Base-by-base conservation (phyloP, 208 protist genomes). In the Blastocrithidia nonstop region DNA sequence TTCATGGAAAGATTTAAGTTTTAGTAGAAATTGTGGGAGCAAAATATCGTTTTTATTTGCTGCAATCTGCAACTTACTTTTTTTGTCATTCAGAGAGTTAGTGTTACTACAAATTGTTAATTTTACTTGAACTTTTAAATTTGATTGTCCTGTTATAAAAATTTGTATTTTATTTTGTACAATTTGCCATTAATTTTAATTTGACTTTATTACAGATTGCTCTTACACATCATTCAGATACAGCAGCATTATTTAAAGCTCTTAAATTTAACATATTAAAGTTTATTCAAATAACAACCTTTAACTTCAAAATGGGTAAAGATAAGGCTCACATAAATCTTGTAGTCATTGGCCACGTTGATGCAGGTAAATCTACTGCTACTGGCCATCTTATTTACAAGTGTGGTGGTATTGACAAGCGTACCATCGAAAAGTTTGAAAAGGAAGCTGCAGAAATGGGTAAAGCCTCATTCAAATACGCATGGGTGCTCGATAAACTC, bases 381-480 rank as follows among this genome's bases (percentile, higher is more conserved):
- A 82, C 77, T 31, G 90, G 87, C 35, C 74, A 93, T 56, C 59
- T 96, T 41, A 79, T 96, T 39, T 90, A 87, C 70, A 83, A 92
- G 61, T 85, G 68, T 57, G 86, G 86, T 55, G 80, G 75, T 55
- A 88, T 95, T 46, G 83, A 94, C 54, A 71, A 95, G 58, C 77
- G 76, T 49, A 74, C 66, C 31, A 67, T 96, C 38, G 81, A 90
- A 39, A 80, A 91, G 58, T 93, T 87, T 56, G 84, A 94, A 67
- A 88, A 90, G 55, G 80, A 94, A 55, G 83, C 91, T 20, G 64
- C 70, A 8, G 74, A 89, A 19, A 84, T 93, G 44, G 84, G 89
- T 53, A 94, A 95, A 58, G 54, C 51, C 1, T 94, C 85, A 17
- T 96, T 93, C 84, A 89, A 91, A 62, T 96, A 94, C 50, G 89